These are phyloP conservation scores for Endogone sp. DNA, from an alignment of 192 early-diverging fungal genomes.

Conservation along the genomic window DNA sequence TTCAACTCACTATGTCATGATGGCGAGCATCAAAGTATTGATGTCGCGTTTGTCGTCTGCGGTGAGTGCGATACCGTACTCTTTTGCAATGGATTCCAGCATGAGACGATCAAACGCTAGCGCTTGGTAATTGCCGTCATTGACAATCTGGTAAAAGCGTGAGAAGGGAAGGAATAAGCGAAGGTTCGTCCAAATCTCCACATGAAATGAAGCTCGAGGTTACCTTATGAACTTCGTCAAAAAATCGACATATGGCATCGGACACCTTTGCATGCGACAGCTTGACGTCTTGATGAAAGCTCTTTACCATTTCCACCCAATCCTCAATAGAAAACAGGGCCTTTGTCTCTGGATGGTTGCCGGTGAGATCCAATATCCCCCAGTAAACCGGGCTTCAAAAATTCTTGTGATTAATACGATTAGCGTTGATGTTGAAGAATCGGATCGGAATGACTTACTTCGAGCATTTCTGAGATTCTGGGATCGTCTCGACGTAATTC, in stretches of 20 bases:
- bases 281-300: constrained; percentile 16
- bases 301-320: constrained; percentile 17
- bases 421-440: constrained; percentile 13
- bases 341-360: constrained; percentile 16
- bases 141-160: constrained; percentile 17
- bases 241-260: constrained; percentile 17
- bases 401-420: constrained; percentile 7
- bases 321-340: constrained; percentile 12
- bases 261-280: constrained; percentile 11
- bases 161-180: constrained; percentile 9
- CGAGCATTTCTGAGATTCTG: constrained; percentile 12
- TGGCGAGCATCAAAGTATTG: constrained; percentile 1
- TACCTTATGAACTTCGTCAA: constrained; percentile 19
- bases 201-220: constrained; percentile 8
- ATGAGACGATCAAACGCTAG: neutral
- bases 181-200: constrained; percentile 2
- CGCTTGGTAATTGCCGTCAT: constrained; percentile 9
- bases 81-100: constrained; percentile 6
- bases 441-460: constrained; percentile 17
- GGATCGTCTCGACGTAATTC: constrained; percentile 2
- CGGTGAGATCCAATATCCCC: constrained; percentile 19
- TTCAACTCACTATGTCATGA: constrained; percentile 12
- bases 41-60: constrained; percentile 6
- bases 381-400: constrained; percentile 21
- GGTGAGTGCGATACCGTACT: constrained; percentile 5